Base-by-base conservation (phyloP, 1,284 basidiomycete genomes). In the Marasmius oreades region DNA sequence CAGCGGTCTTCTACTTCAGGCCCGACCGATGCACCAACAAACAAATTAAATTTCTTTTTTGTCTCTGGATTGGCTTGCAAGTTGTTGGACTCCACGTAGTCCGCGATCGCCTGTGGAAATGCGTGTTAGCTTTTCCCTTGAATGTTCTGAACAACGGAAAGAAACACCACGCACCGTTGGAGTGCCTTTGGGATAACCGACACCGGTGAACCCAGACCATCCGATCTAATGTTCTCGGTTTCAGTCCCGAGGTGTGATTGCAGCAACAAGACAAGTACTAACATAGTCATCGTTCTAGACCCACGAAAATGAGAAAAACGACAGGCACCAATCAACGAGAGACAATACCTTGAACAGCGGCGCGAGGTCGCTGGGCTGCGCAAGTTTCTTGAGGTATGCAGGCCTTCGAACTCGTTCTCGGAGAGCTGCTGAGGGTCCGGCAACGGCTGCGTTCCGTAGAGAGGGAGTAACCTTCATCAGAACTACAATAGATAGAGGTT, bases 141-240 rank as follows among this genome's bases (percentile, higher is more conserved):
- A 51, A 34, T n/a, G 11, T 5, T 18, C 16, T 5, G 46, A 5
- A 36, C 22, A 16, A 24, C 5, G 1, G n/a, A 33, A 36, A 14
- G 18, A 37, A 16, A 44, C 39, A 16, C n/a, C n/a, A 69, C 73
- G 53, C 55, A 75, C 74, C 1, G 73, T 73, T 33, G 77, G 76
- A 10, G 75, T 70, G 20, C 67, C 67, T 62, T 81, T 80, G 10
- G 78, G 79, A 62, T 81, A 81, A 5, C 79, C 78, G 2, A 79
- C 77, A 45, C 77, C 77, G 28, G 77, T 79, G 61, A 78, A 79
- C 10, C 77, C 78, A 42, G 74, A 76, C 76, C 77, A 81, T 18
- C 77, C 78, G 55, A 79, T 75, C 73, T 77, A 62, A 22, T 43
- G 24, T 24, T 28, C 23, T 44, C 23, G 14, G 18, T 42, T 42